These are phyloP conservation scores for Phaeosphaeriaceae sp. DNA, from an alignment of 2,329 filamentous ascomycete species.

Conservation along the genomic window DNA sequence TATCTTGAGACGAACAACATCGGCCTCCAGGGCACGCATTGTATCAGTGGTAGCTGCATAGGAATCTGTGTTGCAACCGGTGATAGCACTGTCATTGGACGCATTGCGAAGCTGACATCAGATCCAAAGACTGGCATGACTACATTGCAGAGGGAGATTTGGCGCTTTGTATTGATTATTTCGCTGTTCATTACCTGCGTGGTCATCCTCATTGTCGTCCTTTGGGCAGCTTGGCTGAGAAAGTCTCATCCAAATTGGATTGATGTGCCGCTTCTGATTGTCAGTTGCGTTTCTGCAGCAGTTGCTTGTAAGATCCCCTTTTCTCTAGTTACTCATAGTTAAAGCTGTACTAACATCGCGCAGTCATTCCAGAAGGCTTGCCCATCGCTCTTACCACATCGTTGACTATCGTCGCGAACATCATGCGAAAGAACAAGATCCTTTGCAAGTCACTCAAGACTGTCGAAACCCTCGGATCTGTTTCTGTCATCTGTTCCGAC, in stretches of 20 bases:
- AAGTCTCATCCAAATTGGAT: constrained; percentile 73
- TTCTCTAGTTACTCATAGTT: not conserved
- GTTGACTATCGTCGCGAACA: constrained; percentile 76
- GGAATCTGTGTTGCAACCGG: constrained; percentile 76
- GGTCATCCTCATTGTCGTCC: constrained; percentile 67
- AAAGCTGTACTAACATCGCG: constrained; percentile 2
- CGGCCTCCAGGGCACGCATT: constrained; percentile 80
- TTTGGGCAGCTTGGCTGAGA: constrained; percentile 76
- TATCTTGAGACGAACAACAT: constrained; percentile 80
- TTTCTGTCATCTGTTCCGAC: constrained; percentile 77
- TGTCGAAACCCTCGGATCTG: constrained; percentile 75
- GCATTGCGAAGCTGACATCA: constrained; percentile 74
- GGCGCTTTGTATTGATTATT: constrained; percentile 75
- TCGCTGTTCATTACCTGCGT: constrained; percentile 70
- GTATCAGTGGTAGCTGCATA: constrained; percentile 69
- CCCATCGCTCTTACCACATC: constrained; percentile 57
- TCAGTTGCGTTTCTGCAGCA: constrained; percentile 71
- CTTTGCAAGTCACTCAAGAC: constrained; percentile 82
- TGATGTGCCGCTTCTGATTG: constrained; percentile 72
- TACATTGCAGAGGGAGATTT: constrained; percentile 73
- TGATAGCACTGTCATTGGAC: constrained; percentile 75
- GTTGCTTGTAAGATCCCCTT: constrained; percentile 17
- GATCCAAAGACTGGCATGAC: constrained; percentile 72
- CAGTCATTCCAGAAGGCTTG: constrained; percentile 68
- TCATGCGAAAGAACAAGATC: constrained; percentile 78